Percentiles rank a stretch among this genome's conserved stretches.
Conservation (phyloP, 352 stramenopile genomes). For the Halophytophthora polymorphica region DNA sequence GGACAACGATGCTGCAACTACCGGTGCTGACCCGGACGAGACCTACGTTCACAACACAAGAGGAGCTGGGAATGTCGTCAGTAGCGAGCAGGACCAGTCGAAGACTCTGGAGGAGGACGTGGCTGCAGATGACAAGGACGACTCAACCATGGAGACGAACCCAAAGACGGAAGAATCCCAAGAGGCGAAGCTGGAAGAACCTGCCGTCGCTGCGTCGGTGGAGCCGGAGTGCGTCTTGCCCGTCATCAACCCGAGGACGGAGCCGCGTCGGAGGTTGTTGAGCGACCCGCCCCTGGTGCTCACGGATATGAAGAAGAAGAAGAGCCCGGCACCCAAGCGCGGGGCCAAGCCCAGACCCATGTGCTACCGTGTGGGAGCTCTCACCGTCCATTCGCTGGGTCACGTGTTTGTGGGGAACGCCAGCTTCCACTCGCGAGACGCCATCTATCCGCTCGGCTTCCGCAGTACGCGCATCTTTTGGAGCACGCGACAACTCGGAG, state of each 20-base stretch:
- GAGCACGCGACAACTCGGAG: conserved; percentile 57
- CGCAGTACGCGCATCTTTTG: conserved; percentile 92
- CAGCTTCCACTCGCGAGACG: conserved; percentile 84
- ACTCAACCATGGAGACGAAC: background rate
- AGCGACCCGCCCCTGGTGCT: conserved; percentile 45
- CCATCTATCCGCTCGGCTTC: conserved; percentile 89
- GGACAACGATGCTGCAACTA: too few species aligned
- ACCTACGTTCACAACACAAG: too few species aligned
- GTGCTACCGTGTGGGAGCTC: conserved; percentile 71
- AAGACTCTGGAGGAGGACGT: background rate
- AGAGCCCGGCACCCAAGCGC: conserved; percentile 34
- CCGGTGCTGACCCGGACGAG: too few species aligned
- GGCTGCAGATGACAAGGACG: background rate
- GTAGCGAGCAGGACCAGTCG: too few species aligned
- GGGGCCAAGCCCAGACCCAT: conserved; percentile 37
- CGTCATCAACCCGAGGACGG: conserved; percentile 41
- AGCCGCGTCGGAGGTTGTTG: conserved; percentile 39
- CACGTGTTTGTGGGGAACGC: conserved; percentile 74
- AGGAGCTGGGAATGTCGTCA: too few species aligned
- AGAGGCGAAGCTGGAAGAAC: background rate
- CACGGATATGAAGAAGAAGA: conserved; percentile 68
- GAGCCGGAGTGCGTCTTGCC: conserved; percentile 28
- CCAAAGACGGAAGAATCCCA: background rate
- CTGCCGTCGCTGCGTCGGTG: background rate
- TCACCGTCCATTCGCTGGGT: conserved; percentile 80